Conservation (phyloP, 768 basidiomycete genomes). For the Lactarius tabidus region DNA sequence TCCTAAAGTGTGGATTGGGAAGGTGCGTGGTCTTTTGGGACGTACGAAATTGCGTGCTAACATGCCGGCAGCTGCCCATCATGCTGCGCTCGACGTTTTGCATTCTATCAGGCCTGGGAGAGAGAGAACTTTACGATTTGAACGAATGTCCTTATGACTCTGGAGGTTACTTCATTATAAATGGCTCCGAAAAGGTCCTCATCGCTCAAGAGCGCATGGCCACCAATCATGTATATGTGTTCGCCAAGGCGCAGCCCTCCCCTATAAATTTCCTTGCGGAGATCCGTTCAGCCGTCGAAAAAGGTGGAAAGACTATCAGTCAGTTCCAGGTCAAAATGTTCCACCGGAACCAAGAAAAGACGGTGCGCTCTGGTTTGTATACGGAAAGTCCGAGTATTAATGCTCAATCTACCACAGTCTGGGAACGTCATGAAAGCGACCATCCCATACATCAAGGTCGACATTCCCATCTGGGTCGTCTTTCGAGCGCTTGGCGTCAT, state of each 20-base stretch:
- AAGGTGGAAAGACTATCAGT: conserved; percentile 96
- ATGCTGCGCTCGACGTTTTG: conserved; percentile 97
- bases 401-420: conserved; percentile 41
- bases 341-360: conserved; percentile 82
- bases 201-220: conserved; percentile 99
- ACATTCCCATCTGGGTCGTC: conserved; percentile 98
- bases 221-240: conserved; percentile 98
- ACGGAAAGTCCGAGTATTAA: conserved; percentile 16
- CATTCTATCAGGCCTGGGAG: conserved; percentile 74
- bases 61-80: conserved; percentile 76
- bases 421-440: conserved; percentile 96
- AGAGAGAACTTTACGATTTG: conserved; percentile 80
- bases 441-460: conserved; percentile 96
- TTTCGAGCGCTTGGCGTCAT: conserved; percentile 97
- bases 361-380: conserved; percentile 48
- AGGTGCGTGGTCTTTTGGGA: conserved; percentile 46
- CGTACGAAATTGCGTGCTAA: neutral
- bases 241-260: conserved; percentile 95
- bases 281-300: conserved; percentile 96
- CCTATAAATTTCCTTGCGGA: conserved; percentile 95
- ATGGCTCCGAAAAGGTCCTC: conserved; percentile 98
- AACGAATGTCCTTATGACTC: conserved; percentile 99
- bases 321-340: conserved; percentile 99
- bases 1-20: conserved; percentile 92
- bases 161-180: conserved; percentile 99